Evolutionary conservation across 345 rosid genomes (phyloP), one percentile per base, ranked within the genome.

Genomic region (Ceriops tagal): DNA sequence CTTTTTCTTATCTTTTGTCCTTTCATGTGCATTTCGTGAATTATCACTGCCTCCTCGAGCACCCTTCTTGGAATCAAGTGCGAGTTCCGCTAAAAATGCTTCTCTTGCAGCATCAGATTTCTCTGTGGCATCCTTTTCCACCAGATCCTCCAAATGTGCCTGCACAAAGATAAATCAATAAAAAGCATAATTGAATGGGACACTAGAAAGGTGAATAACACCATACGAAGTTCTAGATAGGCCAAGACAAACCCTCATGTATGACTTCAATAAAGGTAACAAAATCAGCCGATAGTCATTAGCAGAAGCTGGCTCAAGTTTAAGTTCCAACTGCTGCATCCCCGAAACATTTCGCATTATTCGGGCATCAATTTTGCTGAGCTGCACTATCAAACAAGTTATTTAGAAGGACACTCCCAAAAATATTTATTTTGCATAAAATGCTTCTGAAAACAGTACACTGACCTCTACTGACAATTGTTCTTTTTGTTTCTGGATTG

Each of bases 61-160:
- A 74, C 71, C 86, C 79, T 88, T 89, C 78, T 86, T 84, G 71
- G 96, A 85, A 82, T 95, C 97, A 78, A 79, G 92, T 10, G 92
- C 99, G 30, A 92, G 97, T 84, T 95, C 99, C 3, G 87, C 93
- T 67, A 95, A 85, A 74, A 95, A 85, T 56, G 99, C 97, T 78
- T 95, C 96, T 66, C 96, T 81, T n/a, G 92, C 99, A 75, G 99
- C 99, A 82, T 95, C 96, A 78, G 99, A 87, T 84, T 87, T 92
- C 85, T 92, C 96, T 43, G 87, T 92, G 65, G 96, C 99, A 85
- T 90, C 89, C 83, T 88, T 92, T 83, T 92, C 96, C 51, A 93
- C 96, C 78, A 90, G 85, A 75, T 86, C 88, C 89, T 92, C 97
- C 81, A 95, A 84, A 79, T 75, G 88, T 67, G 88, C 86, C 99